A percentile compares a stretch with the other conserved stretches of the same genome.
These are phyloP conservation scores for Talaromyces islandicus DNA, from an alignment of 2,329 filamentous ascomycete species.

Conservation along the genomic window DNA sequence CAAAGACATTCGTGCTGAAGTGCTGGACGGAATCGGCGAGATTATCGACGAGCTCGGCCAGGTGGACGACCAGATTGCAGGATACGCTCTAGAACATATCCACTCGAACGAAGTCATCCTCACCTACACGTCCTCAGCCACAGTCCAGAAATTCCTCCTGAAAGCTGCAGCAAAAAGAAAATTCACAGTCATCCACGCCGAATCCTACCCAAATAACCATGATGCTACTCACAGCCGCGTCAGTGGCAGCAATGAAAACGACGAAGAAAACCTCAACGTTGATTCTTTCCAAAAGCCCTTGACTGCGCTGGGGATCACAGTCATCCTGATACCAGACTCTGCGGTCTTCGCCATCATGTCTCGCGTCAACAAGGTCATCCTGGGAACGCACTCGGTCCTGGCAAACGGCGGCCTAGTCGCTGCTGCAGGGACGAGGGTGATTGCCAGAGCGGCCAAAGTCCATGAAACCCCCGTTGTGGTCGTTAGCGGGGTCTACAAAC, in stretches of 20 bases:
- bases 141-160: constrained; percentile 82
- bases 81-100: constrained; percentile 83
- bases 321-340: constrained; percentile 77
- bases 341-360: constrained; percentile 93
- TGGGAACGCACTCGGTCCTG: constrained; percentile 80
- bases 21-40: constrained; percentile 89
- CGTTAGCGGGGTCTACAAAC: constrained; percentile 85
- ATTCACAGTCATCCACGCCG: constrained; percentile 83
- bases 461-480: constrained; percentile 82
- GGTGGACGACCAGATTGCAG: constrained; percentile 88
- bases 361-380: constrained; percentile 87
- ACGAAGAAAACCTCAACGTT: constrained; percentile 42
- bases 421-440: constrained; percentile 73
- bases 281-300: constrained; percentile 70
- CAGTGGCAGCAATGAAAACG: constrained; percentile 46
- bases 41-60: constrained; percentile 92
- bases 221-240: constrained; percentile 57
- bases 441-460: constrained; percentile 77
- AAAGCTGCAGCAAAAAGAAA: constrained; percentile 82
- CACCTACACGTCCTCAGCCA: constrained; percentile 77
- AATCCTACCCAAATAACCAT: constrained; percentile 65
- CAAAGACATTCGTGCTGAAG: constrained; percentile 77
- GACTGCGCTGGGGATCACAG: constrained; percentile 68
- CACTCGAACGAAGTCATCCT: constrained; percentile 89
- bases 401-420: constrained; percentile 83